phyloP scores from a whole-genome alignment of 306 rosid genomes.

The Prunus mume region DNA sequence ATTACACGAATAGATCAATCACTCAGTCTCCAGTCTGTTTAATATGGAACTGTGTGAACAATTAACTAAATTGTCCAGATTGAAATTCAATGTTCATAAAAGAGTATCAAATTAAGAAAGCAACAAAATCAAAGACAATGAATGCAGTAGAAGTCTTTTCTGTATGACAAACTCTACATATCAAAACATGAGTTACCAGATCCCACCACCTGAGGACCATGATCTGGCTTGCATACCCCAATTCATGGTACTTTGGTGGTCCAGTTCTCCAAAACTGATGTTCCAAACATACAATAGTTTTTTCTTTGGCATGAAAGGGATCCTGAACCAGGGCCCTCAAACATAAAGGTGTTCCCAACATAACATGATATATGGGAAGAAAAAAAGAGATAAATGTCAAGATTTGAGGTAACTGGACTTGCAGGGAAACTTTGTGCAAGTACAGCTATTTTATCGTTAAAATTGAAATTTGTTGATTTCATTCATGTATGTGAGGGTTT shows the following conservation, averaged over 20 bases:
- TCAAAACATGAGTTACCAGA: background rate
- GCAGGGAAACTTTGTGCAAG: background rate
- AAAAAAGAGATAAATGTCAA: background rate
- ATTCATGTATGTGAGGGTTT: background rate
- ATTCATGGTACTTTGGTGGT: background rate
- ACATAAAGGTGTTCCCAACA: background rate
- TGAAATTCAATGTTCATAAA: background rate
- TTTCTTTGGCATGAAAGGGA: too few relatives aligned
- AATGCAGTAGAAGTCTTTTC: background rate
- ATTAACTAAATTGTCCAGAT: background rate
- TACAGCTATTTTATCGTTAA: background rate
- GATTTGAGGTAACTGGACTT: background rate
- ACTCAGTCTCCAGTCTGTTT: background rate
- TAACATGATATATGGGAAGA: background rate
- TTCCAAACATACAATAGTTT: too few relatives aligned
- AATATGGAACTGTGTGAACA: background rate
- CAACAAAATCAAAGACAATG: background rate
- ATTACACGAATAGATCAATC: conserved; percentile 20
- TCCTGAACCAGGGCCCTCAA: too few relatives aligned
- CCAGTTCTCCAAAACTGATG: background rate
- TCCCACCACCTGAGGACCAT: background rate
- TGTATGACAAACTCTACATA: conserved; percentile 3
- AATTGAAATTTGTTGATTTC: background rate
- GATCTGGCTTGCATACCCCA: background rate
- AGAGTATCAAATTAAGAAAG: background rate